These are phyloP conservation scores for Suillus subalutaceus DNA, from an alignment of 768 basidiomycete genomes.

Conservation along the genomic window DNA sequence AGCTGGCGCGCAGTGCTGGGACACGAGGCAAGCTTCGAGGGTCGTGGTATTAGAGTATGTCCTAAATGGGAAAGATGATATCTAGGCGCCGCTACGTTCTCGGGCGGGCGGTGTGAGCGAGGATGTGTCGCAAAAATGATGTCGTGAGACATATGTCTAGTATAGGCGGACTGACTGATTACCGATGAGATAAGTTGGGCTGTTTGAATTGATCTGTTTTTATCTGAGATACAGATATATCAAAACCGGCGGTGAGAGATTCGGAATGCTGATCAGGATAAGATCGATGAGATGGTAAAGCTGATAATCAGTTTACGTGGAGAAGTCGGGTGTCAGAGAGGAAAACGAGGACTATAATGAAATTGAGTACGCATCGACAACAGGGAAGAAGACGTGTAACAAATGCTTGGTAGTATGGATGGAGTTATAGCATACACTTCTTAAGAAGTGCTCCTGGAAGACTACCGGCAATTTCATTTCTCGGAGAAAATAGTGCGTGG, in stretches of 20 bases:
- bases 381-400: conserved; percentile 7
- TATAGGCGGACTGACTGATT: neutral
- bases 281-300: conserved; percentile 13
- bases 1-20: conserved; percentile 12
- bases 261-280: conserved; percentile 10
- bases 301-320: conserved; percentile 13
- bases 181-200: conserved; percentile 9
- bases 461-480: conserved; percentile 3
- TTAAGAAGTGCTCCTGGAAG: neutral
- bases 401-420: neutral
- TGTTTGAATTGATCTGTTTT: conserved; percentile 15
- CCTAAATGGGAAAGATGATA: conserved; percentile 23
- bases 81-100: conserved; percentile 8
- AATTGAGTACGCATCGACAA: neutral
- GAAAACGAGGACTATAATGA: conserved; percentile 6
- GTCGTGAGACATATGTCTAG: conserved; percentile 8
- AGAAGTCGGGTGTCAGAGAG: conserved; percentile 6
- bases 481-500: conserved; percentile 5
- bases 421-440: neutral
- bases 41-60: conserved; percentile 10
- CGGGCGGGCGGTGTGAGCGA: conserved; percentile 7
- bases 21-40: conserved; percentile 32
- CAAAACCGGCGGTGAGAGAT: conserved; percentile 3
- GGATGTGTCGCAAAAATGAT: conserved; percentile 9
- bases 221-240: conserved; percentile 11